Percentiles rank a stretch among this genome's conserved stretches.
phyloP scores from a whole-genome alignment of 2,329 filamentous ascomycete genomes.

The Penicillium occitanis region DNA sequence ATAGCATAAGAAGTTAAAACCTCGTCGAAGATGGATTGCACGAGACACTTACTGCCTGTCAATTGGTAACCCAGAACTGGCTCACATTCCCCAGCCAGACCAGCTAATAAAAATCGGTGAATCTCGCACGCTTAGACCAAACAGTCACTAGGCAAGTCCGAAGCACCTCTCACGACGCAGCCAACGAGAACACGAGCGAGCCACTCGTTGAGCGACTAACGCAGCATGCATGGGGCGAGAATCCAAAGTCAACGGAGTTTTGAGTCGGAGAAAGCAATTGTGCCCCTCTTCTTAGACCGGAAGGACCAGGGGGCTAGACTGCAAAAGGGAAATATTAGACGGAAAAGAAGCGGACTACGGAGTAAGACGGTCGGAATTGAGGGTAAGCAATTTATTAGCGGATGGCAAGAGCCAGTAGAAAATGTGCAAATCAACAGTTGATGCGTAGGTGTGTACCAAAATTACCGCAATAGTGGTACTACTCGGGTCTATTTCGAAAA shows the following conservation, averaged over 20 bases:
- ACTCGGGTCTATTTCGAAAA: not conserved
- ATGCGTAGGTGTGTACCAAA: not conserved
- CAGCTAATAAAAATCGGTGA: not conserved
- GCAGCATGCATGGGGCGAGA: not conserved
- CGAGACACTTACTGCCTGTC: not conserved
- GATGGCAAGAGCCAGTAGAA: not conserved
- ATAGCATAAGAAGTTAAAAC: no score
- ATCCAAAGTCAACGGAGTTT: not conserved
- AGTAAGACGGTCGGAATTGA: slow-evolving; percentile 1
- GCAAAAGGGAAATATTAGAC: not conserved
- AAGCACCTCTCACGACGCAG: not conserved
- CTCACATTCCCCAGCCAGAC: not conserved
- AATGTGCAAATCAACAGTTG: not conserved
- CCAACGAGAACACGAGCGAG: not conserved
- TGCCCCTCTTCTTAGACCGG: not conserved
- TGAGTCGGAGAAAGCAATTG: not conserved
- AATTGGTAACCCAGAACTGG: not conserved
- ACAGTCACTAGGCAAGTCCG: not conserved
- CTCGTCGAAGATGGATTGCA: not conserved
- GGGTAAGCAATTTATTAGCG: not conserved
- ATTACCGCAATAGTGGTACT: not conserved
- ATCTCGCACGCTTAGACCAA: not conserved
- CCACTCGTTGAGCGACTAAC: not conserved
- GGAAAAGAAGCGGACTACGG: not conserved
- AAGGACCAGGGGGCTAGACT: not conserved